These are phyloP conservation scores for Raffaelea albimanens DNA, from an alignment of 2,329 filamentous ascomycete species.

Conservation along the genomic window DNA sequence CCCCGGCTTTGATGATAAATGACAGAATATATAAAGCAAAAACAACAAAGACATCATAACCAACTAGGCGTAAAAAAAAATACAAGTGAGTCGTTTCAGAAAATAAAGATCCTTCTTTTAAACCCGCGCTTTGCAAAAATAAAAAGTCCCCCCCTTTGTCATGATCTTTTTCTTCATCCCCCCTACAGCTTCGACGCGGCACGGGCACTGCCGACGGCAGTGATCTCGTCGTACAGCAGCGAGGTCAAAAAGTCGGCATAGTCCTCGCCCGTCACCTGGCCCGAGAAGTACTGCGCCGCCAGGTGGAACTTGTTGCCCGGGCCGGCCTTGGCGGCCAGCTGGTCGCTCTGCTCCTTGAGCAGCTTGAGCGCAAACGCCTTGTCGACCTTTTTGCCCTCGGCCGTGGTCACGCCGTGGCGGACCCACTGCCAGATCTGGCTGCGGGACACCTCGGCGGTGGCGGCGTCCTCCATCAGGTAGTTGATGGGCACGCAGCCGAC, in stretches of 20 bases:
- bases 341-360: slow-evolving; percentile 74
- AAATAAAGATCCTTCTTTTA: neutral
- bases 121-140: neutral
- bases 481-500: slow-evolving; percentile 74
- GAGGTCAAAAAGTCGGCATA: slow-evolving; percentile 91
- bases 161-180: neutral
- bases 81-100: too few species aligned
- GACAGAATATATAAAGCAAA: too few species aligned
- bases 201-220: slow-evolving; percentile 53
- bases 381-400: slow-evolving; percentile 85
- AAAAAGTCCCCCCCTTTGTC: neutral
- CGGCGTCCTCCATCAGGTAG: slow-evolving; percentile 67
- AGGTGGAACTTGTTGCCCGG: slow-evolving; percentile 88
- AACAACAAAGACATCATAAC: too few species aligned
- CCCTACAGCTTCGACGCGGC: slow-evolving; percentile 56
- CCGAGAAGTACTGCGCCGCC: slow-evolving; percentile 84
- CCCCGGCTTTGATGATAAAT: too few species aligned
- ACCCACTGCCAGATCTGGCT: slow-evolving; percentile 97
- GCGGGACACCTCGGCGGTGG: slow-evolving; percentile 90
- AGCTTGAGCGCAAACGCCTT: slow-evolving; percentile 84
- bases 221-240: slow-evolving; percentile 84
- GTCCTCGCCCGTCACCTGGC: slow-evolving; percentile 92
- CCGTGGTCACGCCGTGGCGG: slow-evolving; percentile 61
- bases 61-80: too few species aligned
- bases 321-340: slow-evolving; percentile 62